Percentiles rank a stretch among this genome's conserved stretches.
These are phyloP conservation scores for Mychonastes homosphaera DNA, from an alignment of 139 green algal species.

Conservation along the genomic window DNA sequence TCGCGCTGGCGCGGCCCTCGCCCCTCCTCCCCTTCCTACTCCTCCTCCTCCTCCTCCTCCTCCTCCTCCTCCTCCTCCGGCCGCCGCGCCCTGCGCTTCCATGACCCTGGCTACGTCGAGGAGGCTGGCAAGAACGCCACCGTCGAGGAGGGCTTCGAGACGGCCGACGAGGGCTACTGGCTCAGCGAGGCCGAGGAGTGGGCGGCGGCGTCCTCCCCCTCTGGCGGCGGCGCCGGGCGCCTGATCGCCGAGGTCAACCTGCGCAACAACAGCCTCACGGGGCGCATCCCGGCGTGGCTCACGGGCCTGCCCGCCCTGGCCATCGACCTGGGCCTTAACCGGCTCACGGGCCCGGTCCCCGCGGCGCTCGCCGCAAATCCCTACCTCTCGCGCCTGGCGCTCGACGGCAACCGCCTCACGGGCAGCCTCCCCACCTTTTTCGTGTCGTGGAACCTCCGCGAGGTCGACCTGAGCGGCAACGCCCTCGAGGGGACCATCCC, in stretches of 20 bases:
- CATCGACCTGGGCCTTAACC: constrained; percentile 5
- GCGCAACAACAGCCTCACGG: constrained; percentile 9
- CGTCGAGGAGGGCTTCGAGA: too few species aligned
- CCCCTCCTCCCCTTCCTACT: too few species aligned
- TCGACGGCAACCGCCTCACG: constrained; percentile 7
- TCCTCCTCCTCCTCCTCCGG: too few species aligned
- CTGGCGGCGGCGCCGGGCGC: too few species aligned
- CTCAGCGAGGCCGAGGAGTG: too few species aligned
- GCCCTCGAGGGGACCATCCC: constrained; percentile 14
- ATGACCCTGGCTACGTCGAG: too few species aligned
- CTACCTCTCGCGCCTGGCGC: constrained; percentile 1
- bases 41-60: too few species aligned
- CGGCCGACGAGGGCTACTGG: too few species aligned
- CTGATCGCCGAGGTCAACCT: constrained; percentile 7
- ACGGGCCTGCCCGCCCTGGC: background rate
- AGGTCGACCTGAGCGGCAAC: constrained; percentile 20
- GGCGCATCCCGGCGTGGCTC: constrained; percentile 6
- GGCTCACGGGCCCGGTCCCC: constrained; percentile 1
- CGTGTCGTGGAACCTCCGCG: background rate
- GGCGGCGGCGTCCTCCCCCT: too few species aligned
- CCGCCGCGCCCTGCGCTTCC: too few species aligned
- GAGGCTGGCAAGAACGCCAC: too few species aligned
- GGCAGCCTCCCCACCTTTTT: constrained; percentile 3
- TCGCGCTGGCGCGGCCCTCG: too few species aligned
- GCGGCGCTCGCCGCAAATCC: background rate